Conservation (phyloP, 1,139 yeast genomes). For the Torulaspora globosa region DNA sequence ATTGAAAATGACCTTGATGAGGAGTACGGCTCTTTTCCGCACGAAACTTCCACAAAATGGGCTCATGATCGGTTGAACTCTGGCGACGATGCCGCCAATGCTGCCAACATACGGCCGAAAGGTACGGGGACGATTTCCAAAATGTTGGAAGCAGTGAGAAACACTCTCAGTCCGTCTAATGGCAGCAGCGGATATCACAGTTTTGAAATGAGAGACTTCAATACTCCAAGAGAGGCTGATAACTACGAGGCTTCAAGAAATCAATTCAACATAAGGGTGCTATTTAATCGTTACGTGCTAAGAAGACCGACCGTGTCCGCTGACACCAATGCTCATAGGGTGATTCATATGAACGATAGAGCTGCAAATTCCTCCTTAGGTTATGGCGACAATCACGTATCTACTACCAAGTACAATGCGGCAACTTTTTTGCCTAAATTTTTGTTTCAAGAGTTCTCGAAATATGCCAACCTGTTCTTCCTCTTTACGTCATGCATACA, state of each 20-base stretch:
- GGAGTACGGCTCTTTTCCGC: conserved; percentile 35
- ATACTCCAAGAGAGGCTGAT: conserved; percentile 26
- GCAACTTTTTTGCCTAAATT: conserved; percentile 95
- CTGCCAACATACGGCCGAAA: conserved; percentile 9
- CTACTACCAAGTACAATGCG: conserved; percentile 93
- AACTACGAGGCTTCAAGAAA: conserved; percentile 34
- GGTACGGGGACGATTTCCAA: conserved; percentile 22
- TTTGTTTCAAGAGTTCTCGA: conserved; percentile 92
- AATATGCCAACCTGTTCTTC: conserved; percentile 93
- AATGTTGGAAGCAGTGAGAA: conserved; percentile 22
- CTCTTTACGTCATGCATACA: conserved; percentile 89
- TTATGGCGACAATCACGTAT: conserved; percentile 78
- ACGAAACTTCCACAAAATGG: conserved; percentile 27
- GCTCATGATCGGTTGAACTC: conserved; percentile 14
- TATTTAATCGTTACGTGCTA: conserved; percentile 46
- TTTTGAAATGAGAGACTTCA: conserved; percentile 37
- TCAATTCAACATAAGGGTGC: conserved; percentile 53
- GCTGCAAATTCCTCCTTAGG: conserved; percentile 51
- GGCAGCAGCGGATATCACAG: conserved; percentile 27
- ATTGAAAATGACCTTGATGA: conserved; percentile 31
- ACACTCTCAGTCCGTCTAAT: conserved; percentile 15
- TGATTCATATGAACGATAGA: conserved; percentile 62
- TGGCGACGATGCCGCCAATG: conserved; percentile 20
- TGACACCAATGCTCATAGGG: conserved; percentile 52
- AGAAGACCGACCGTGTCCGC: conserved; percentile 39